phyloP scores from a whole-genome alignment of 495 filamentous ascomycete species.

The Parachaetomium inaequale region DNA sequence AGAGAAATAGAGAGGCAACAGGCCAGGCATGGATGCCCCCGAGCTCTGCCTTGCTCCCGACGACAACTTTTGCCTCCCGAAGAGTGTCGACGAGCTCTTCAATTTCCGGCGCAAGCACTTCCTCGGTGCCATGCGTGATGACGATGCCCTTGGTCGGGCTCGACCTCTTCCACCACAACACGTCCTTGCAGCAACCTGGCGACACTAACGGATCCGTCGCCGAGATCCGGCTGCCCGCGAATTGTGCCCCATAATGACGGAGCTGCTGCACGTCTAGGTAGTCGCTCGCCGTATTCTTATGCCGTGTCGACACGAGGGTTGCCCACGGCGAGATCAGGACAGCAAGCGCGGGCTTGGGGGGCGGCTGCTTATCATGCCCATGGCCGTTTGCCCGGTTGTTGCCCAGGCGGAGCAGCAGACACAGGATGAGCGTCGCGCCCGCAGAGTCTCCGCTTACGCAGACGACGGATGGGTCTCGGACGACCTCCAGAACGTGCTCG shows the following conservation, averaged over 20 bases:
- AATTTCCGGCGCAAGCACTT: constrained; percentile 66
- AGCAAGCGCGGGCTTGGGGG: constrained; percentile 47
- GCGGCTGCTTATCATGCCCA: background rate
- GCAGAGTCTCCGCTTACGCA: constrained; percentile 71
- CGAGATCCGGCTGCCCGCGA: constrained; percentile 49
- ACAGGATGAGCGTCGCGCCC: constrained; percentile 64
- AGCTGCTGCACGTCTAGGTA: constrained; percentile 55
- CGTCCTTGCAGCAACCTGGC: constrained; percentile 62
- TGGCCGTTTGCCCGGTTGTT: background rate
- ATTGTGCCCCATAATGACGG: constrained; percentile 61
- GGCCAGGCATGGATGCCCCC: constrained; percentile 77
- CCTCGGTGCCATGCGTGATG: constrained; percentile 65
- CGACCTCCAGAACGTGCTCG: constrained; percentile 56
- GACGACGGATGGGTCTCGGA: constrained; percentile 52
- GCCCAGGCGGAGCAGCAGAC: constrained; percentile 59
- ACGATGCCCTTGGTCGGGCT: constrained; percentile 56
- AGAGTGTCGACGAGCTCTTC: constrained; percentile 49
- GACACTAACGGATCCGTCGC: constrained; percentile 57
- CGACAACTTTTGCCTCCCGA: constrained; percentile 42
- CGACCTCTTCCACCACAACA: constrained; percentile 59
- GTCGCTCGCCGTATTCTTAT: constrained; percentile 36
- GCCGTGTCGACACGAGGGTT: constrained; percentile 52
- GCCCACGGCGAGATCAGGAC: constrained; percentile 60
- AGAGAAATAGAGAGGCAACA: constrained; percentile 65
- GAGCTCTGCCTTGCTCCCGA: constrained; percentile 49